Conservation (phyloP, 805 yeast species). For the Saturnispora kantuleensis region DNA sequence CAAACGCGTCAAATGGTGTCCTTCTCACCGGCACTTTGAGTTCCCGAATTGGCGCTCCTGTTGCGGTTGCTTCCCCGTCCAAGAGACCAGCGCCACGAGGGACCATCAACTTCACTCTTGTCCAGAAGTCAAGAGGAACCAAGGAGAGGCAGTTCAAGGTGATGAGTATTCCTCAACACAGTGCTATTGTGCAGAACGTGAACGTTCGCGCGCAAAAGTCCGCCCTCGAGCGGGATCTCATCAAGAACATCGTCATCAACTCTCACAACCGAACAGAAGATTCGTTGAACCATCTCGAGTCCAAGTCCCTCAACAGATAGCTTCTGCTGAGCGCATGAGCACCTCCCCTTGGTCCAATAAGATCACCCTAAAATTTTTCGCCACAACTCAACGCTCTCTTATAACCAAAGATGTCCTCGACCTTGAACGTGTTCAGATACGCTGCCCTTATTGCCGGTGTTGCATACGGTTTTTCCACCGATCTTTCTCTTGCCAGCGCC, state of each 20-base stretch:
- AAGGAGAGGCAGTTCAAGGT: constrained; percentile 26
- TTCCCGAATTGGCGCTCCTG: constrained; percentile 26
- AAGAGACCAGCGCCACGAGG: constrained; percentile 14
- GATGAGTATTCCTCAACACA: constrained; percentile 43
- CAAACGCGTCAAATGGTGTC: constrained; percentile 18
- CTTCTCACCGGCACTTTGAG: not conserved
- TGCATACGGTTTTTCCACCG: constrained; percentile 80
- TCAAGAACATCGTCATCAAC: not conserved
- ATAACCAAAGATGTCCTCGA: not conserved
- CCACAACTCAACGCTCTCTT: not conserved
- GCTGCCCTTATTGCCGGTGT: constrained; percentile 83
- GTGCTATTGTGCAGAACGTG: constrained; percentile 44
- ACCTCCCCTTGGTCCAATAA: not conserved
- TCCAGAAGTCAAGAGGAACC: constrained; percentile 1
- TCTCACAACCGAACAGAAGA: no score
- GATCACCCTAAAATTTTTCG: not conserved
- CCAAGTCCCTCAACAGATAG: no score
- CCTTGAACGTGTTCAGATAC: constrained; percentile 74
- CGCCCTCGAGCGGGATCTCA: constrained; percentile 29
- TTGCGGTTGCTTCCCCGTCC: constrained; percentile 24
- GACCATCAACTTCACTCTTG: constrained; percentile 11
- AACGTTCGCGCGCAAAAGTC: constrained; percentile 40
- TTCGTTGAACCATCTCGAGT: no score
- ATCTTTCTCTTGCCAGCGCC: constrained; percentile 52
- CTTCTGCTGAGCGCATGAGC: no score